phyloP scores from a whole-genome alignment of 1,284 basidiomycete genomes.

The Cutaneotrichosporon daszewskae region DNA sequence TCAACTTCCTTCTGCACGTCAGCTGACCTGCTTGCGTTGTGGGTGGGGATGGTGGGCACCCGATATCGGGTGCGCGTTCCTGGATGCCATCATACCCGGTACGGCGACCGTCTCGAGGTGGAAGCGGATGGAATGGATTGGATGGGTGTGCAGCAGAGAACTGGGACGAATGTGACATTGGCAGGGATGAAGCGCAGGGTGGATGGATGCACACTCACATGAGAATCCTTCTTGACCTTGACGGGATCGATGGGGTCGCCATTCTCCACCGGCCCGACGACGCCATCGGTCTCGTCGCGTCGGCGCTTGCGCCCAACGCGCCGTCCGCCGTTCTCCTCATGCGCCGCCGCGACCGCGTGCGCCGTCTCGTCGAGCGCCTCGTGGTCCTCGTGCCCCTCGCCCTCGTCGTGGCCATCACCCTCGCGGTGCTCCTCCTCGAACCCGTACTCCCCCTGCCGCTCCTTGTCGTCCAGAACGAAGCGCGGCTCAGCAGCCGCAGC shows the following conservation, averaged over 20 bases:
- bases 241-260: slow-evolving; percentile 25
- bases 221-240: slow-evolving; percentile 40
- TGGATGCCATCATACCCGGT: too few relatives aligned
- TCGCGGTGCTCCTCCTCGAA: neutral
- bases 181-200: neutral
- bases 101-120: too few relatives aligned
- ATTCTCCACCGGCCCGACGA: slow-evolving; percentile 21
- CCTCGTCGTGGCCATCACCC: neutral
- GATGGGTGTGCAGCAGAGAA: too few relatives aligned
- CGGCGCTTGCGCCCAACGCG: slow-evolving; percentile 13
- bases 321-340: neutral
- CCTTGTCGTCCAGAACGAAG: slow-evolving; percentile 2
- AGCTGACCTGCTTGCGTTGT: too few relatives aligned
- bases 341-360: neutral
- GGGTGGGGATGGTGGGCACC: too few relatives aligned
- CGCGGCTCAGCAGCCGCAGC: slow-evolving; percentile 3
- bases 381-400: neutral
- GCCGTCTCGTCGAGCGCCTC: neutral
- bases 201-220: too few relatives aligned
- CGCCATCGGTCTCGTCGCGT: slow-evolving; percentile 16
- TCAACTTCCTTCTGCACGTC: slow-evolving; percentile 93
- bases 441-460: neutral
- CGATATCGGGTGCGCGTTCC: too few relatives aligned
- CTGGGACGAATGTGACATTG: too few relatives aligned
- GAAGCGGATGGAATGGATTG: too few relatives aligned